phyloP scores from a whole-genome alignment of 2,329 filamentous ascomycete species.

The Penicillium occitanis region DNA sequence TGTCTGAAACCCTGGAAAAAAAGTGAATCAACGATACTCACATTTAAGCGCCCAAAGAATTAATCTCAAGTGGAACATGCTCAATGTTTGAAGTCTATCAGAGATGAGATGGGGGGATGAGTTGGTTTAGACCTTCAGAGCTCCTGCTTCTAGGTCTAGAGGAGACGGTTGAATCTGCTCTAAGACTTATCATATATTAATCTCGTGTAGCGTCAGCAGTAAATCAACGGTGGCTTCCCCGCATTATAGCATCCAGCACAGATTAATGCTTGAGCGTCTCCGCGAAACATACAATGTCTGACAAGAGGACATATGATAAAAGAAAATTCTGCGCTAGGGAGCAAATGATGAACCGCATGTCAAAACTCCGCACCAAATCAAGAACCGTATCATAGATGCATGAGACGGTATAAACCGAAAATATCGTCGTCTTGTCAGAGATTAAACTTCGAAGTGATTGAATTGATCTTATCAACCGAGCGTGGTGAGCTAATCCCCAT shows the following conservation, averaged over 20 bases:
- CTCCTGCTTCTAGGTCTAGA: neutral
- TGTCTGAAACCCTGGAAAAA: neutral
- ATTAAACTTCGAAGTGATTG: neutral
- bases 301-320: neutral
- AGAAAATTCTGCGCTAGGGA: neutral
- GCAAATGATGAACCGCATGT: neutral
- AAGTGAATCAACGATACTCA: neutral
- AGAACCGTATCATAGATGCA: neutral
- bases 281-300: neutral
- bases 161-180: neutral
- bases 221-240: neutral
- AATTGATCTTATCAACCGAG: neutral
- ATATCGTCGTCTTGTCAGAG: neutral
- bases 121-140: neutral
- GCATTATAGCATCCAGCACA: neutral
- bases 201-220: neutral
- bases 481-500: neutral
- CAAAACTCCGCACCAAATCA: neutral
- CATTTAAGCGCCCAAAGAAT: neutral
- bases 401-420: neutral
- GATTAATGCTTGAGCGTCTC: neutral
- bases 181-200: neutral
- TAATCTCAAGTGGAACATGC: neutral
- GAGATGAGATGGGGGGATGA: neutral
- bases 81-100: neutral